phyloP scores from a whole-genome alignment of 805 yeast genomes.

The Hanseniaspora clermontiae region DNA sequence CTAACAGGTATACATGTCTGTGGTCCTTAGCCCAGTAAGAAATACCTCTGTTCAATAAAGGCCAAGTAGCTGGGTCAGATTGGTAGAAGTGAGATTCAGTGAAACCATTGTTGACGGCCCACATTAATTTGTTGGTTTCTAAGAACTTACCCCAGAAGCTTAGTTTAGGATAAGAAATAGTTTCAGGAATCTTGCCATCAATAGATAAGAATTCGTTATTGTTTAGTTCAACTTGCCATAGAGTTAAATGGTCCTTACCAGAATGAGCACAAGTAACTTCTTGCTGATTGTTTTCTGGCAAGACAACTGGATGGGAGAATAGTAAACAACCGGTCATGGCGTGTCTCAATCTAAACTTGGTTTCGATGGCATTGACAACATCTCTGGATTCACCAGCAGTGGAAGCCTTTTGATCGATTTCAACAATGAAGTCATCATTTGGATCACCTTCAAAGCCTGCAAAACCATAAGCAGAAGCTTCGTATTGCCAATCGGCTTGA shows the following conservation, averaged over 20 bases:
- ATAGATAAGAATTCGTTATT: slow-evolving; percentile 35
- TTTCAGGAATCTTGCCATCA: slow-evolving; percentile 29
- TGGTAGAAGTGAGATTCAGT: slow-evolving; percentile 60
- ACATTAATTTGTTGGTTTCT: slow-evolving; percentile 63
- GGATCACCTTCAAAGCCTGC: slow-evolving; percentile 72
- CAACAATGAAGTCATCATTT: slow-evolving; percentile 70
- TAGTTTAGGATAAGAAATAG: slow-evolving; percentile 41
- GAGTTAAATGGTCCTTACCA: slow-evolving; percentile 46
- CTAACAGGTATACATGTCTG: slow-evolving; percentile 56
- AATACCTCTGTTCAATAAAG: slow-evolving; percentile 61
- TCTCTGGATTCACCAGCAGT: slow-evolving; percentile 40
- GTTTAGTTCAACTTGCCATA: slow-evolving; percentile 69
- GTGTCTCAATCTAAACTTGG: slow-evolving; percentile 62
- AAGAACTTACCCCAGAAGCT: slow-evolving; percentile 46
- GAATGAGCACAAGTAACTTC: slow-evolving; percentile 71
- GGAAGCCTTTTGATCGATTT: slow-evolving; percentile 47
- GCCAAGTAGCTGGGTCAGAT: slow-evolving; percentile 65
- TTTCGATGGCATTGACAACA: slow-evolving; percentile 50
- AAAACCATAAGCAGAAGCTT: slow-evolving; percentile 63
- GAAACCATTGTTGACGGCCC: slow-evolving; percentile 60
- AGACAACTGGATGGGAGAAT: slow-evolving; percentile 60
- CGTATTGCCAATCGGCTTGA: slow-evolving; percentile 66
- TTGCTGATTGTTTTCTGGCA: slow-evolving; percentile 80
- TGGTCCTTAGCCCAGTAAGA: slow-evolving; percentile 60
- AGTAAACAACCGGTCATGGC: slow-evolving; percentile 69